These are phyloP conservation scores for Sclerotinia borealis DNA, from an alignment of 2,329 filamentous ascomycete species.

Conservation along the genomic window DNA sequence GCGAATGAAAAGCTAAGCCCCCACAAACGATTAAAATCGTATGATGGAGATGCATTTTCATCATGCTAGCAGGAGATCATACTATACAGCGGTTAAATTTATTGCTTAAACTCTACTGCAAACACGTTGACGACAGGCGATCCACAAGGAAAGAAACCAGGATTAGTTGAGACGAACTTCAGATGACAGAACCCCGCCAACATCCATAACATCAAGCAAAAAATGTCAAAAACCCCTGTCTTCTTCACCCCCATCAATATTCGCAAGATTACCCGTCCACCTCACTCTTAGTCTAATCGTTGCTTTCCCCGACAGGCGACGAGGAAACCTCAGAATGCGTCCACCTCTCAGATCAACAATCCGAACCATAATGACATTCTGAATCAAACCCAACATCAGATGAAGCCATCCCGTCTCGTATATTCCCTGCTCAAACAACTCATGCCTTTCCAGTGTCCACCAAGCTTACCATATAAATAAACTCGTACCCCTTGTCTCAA, in stretches of 20 bases:
- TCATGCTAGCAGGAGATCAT: conserved; percentile 7
- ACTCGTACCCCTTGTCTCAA: neutral
- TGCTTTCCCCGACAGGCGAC: too few species aligned
- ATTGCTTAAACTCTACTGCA: neutral
- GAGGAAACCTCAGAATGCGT: too few species aligned
- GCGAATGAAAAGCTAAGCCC: neutral
- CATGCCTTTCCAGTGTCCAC: neutral
- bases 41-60: neutral
- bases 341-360: neutral
- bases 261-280: neutral
- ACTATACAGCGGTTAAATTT: conserved; percentile 2
- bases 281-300: too few species aligned
- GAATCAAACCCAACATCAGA: conserved; percentile 4
- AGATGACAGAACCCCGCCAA: neutral
- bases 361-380: neutral
- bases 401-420: conserved; percentile 6
- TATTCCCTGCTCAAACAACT: neutral
- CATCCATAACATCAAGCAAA: neutral
- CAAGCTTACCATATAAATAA: too few species aligned
- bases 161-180: conserved; percentile 6
- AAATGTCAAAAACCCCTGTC: neutral
- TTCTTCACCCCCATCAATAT: neutral
- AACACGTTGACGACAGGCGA: neutral
- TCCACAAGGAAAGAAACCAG: neutral
- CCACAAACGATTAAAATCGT: neutral